These are phyloP conservation scores for Xylaria venustula DNA, from an alignment of 495 filamentous ascomycete genomes.

Conservation along the genomic window DNA sequence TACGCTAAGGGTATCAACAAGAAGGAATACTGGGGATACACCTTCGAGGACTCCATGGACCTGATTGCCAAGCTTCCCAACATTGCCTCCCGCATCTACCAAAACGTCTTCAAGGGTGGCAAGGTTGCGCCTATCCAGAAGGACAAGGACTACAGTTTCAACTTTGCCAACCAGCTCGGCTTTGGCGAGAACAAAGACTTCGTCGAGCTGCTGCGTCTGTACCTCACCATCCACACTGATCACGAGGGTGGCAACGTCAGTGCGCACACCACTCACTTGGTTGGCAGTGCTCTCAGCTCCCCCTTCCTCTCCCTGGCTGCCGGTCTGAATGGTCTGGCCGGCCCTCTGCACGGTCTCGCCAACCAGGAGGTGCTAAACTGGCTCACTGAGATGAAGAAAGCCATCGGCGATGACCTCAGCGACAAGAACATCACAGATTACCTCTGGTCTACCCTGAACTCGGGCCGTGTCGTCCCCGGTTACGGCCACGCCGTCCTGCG, in stretches of 20 bases:
- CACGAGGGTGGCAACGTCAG: conserved; percentile 99
- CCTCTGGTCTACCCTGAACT: conserved; percentile 95
- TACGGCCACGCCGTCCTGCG: conserved; percentile 98
- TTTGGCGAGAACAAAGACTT: conserved; percentile 96
- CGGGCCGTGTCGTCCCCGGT: conserved; percentile 92
- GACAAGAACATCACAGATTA: conserved; percentile 96
- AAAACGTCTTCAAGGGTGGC: conserved; percentile 99
- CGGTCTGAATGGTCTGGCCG: conserved; percentile 95
- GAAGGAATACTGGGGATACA: conserved; percentile 98
- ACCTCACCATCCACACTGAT: conserved; percentile 98
- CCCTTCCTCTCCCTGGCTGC: conserved; percentile 94
- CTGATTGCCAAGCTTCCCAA: conserved; percentile 98
- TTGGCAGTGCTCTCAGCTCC: conserved; percentile 94
- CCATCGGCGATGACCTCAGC: conserved; percentile 87
- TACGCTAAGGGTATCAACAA: conserved; percentile 99
- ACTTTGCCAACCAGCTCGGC: conserved; percentile 98
- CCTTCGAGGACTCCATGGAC: conserved; percentile 99
- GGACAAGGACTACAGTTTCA: conserved; percentile 98
- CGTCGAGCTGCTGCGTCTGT: conserved; percentile 94
- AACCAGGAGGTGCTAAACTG: conserved; percentile 99
- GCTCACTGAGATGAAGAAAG: conserved; percentile 98
- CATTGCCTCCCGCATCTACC: conserved; percentile 97
- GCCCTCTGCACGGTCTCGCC: conserved; percentile 96
- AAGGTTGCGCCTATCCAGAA: conserved; percentile 93
- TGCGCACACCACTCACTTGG: conserved; percentile 97